These are phyloP conservation scores for Camellia sinensis DNA, from an alignment of 148 eudicot genomes.

Conservation along the genomic window DNA sequence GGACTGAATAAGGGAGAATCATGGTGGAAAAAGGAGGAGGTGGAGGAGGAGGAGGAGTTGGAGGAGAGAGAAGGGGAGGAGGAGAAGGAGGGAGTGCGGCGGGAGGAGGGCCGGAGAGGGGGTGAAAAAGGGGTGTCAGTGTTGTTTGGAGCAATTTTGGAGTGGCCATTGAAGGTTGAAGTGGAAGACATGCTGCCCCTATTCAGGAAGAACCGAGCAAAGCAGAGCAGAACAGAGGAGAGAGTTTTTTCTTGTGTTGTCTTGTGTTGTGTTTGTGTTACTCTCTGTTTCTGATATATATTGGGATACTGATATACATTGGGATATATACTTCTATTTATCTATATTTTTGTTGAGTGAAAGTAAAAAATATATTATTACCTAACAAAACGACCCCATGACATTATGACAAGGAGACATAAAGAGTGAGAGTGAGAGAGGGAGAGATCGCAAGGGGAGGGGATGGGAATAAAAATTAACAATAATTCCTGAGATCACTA, in stretches of 20 bases:
- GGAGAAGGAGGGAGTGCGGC: conserved; percentile 32
- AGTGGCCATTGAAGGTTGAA: conserved; percentile 9
- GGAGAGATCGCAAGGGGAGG: too few relatives aligned
- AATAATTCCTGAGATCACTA: too few relatives aligned
- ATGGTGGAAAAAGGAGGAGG: conserved; percentile 18
- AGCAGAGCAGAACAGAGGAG: not conserved
- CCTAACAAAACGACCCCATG: conserved; percentile 12
- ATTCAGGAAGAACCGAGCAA: not conserved
- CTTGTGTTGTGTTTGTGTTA: not conserved
- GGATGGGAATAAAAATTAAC: too few relatives aligned
- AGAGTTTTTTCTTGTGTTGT: too few relatives aligned
- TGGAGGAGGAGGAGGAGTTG: conserved; percentile 16
- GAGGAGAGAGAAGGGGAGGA: conserved; percentile 28
- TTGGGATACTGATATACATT: not conserved
- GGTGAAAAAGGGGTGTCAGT: conserved; percentile 7
- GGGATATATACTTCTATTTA: not conserved
- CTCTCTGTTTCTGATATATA: not conserved
- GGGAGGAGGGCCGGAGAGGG: conserved; percentile 25
- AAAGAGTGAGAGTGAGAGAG: conserved; percentile 1
- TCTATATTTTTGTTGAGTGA: not conserved
- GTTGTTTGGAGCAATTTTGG: conserved; percentile 14
- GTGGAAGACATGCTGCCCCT: conserved; percentile 11
- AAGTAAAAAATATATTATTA: conserved; percentile 11
- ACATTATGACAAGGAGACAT: not conserved
- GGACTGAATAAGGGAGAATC: conserved; percentile 27